Conservation (phyloP, 2,329 filamentous ascomycete species). For the Fusarium sterilihyphosum region DNA sequence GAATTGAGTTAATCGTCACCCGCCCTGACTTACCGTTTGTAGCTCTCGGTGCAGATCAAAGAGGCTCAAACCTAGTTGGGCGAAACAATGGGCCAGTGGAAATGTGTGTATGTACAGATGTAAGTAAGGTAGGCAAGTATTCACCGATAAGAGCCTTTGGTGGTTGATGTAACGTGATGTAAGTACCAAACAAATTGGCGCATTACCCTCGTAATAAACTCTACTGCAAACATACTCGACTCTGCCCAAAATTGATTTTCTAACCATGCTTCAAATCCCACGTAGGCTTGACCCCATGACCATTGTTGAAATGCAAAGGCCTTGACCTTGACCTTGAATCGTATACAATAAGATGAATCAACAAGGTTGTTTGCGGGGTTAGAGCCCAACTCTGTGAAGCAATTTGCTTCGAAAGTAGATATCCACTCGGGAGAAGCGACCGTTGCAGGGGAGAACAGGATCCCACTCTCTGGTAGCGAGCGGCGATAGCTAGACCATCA, state of each 20-base stretch:
- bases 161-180: slow-evolving; percentile 27
- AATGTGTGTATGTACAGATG: not conserved
- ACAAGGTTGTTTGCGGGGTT: slow-evolving; percentile 33
- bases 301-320: slow-evolving; percentile 9
- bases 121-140: not conserved
- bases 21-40: slow-evolving; percentile 13
- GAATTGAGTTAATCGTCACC: not conserved
- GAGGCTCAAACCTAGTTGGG: slow-evolving; percentile 15
- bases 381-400: slow-evolving; percentile 16
- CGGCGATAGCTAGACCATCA: slow-evolving; percentile 14
- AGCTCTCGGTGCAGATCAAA: slow-evolving; percentile 9
- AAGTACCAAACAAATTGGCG: slow-evolving; percentile 17
- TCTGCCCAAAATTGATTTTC: not conserved
- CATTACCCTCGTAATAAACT: slow-evolving; percentile 19
- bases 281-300: slow-evolving; percentile 20
- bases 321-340: slow-evolving; percentile 20
- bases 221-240: slow-evolving; percentile 15
- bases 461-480: slow-evolving; percentile 23
- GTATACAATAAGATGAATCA: slow-evolving; percentile 25
- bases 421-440: slow-evolving; percentile 21
- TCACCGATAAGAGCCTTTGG: not conserved
- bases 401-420: slow-evolving; percentile 28
- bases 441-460: slow-evolving; percentile 21
- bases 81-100: not conserved
- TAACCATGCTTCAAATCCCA: slow-evolving; percentile 5